Base-by-base conservation (phyloP, 345 rosid species). In the Aegle marmelos region DNA sequence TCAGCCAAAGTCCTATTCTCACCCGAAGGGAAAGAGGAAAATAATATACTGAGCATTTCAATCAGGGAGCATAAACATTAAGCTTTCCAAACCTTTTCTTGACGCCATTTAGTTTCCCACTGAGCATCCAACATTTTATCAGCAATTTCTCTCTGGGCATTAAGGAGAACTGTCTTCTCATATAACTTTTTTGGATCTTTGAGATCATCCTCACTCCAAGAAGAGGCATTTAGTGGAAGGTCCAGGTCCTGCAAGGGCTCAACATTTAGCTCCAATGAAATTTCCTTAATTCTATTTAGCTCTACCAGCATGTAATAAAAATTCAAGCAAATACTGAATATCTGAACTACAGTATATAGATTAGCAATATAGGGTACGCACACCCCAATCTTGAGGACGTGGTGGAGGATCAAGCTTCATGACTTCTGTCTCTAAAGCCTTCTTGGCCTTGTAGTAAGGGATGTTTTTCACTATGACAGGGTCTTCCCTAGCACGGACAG, bases 341-440 rank as follows among this genome's bases (percentile, higher is more conserved):
- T 63, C 37, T 21, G 22, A 74, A 31, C 16, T n/a, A 2, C 21
- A 31, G 3, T 7, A 45, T 24, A 66, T 36, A 75, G 67, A 31
- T 69, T 45, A 41, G 66, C 41, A 57, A 76, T 22, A 63, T 13
- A n/a, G 45, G 60, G 84, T 84, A 87, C 94, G 79, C 82, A 95
- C 98, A 75, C 98, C 98, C 95, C 95, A 95, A 72, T 91, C 91
- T 77, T 90, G 81, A 80, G 98, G 98, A 70, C 97, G 92, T 2
- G 95, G 91, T 70, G 97, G 97, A 83, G 95, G 92, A 80, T 70
- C 81, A 45, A 91, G 87, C 79, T 85, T 93, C 86, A 84, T 90
- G 63, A 93, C 95, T 85, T 93, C 95, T 25, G 89, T 82, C 85
- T 91, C 95, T 72, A 95, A 75, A 25, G 94, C 85, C 85, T 95